Conservation (phyloP, 306 rosid species). For the Sicyos baderoa region DNA sequence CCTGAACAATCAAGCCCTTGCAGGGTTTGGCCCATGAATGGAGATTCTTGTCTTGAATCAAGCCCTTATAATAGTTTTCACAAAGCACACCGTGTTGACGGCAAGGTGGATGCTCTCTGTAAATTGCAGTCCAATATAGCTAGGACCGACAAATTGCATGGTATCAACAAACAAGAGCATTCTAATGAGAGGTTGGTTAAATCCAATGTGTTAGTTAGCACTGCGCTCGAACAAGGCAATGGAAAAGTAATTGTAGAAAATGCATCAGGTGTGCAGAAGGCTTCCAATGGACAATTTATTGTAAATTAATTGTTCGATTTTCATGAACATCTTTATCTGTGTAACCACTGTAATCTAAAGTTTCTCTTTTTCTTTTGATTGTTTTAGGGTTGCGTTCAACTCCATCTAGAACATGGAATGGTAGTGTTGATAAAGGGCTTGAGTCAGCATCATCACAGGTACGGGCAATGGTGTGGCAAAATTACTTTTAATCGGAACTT, state of each 20-base stretch:
- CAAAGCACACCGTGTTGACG: slow-evolving; percentile 26
- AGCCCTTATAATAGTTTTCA: slow-evolving; percentile 29
- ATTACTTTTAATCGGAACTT: slow-evolving; percentile 13
- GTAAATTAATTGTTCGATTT: slow-evolving; percentile 3
- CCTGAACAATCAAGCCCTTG: slow-evolving; percentile 41
- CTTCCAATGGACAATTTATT: slow-evolving; percentile 10
- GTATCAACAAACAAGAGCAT: slow-evolving; percentile 33
- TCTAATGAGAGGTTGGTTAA: slow-evolving; percentile 44
- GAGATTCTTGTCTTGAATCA: slow-evolving; percentile 39
- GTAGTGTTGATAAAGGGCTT: slow-evolving; percentile 21
- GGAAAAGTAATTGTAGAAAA: slow-evolving; percentile 45
- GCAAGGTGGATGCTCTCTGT: slow-evolving; percentile 43
- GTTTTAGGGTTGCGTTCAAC: slow-evolving; percentile 41
- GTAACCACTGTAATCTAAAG: slow-evolving; percentile 9
- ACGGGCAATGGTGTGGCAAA: slow-evolving; percentile 19
- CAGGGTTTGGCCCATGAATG: slow-evolving; percentile 32
- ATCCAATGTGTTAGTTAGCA: slow-evolving; percentile 28
- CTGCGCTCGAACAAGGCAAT: slow-evolving; percentile 43
- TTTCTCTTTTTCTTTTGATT: background rate
- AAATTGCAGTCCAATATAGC: slow-evolving; percentile 46
- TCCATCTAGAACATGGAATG: slow-evolving; percentile 39
- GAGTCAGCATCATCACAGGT: slow-evolving; percentile 48
- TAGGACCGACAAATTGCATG: slow-evolving; percentile 40
- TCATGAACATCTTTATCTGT: slow-evolving; percentile 11
- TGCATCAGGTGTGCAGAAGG: slow-evolving; percentile 47